phyloP scores from a whole-genome alignment of 257 asterid species.

The Fraxinus pennsylvanica region DNA sequence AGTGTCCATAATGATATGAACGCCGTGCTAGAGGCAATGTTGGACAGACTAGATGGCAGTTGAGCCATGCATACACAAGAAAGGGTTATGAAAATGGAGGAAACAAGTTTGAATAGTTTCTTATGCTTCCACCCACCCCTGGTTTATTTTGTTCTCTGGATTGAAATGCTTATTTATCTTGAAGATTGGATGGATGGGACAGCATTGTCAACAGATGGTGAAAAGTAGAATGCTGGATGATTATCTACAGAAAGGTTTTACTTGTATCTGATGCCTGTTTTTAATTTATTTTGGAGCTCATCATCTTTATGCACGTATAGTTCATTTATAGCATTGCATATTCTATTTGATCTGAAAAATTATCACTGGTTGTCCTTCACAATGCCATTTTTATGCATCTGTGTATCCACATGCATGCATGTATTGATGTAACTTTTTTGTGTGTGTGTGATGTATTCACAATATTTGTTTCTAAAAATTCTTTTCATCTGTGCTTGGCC shows the following conservation, averaged over 20 bases:
- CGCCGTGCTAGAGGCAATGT: no score
- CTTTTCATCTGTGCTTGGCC: conserved; percentile 12
- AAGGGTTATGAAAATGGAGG: no score
- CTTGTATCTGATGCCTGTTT: conserved; percentile 15
- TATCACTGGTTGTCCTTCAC: background rate
- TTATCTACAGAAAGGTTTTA: conserved; percentile 55
- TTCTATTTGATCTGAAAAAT: background rate
- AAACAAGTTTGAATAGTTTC: conserved; percentile 33
- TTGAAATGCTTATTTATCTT: conserved; percentile 25
- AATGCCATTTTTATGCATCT: background rate
- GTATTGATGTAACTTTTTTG: background rate
- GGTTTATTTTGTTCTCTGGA: conserved; percentile 13
- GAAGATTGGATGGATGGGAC: conserved; percentile 71
- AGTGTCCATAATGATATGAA: no score
- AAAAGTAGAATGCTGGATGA: conserved; percentile 57
- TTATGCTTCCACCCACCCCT: background rate
- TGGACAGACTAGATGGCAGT: no score
- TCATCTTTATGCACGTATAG: background rate
- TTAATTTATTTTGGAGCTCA: background rate
- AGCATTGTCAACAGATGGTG: conserved; percentile 43
- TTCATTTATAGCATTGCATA: background rate
- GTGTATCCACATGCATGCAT: background rate
- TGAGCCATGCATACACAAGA: no score
- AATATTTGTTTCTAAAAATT: conserved; percentile 11
- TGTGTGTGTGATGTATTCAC: background rate